Evolutionary conservation across 345 rosid species (phyloP).

Genomic region (Streptanthus diversifolius): DNA sequence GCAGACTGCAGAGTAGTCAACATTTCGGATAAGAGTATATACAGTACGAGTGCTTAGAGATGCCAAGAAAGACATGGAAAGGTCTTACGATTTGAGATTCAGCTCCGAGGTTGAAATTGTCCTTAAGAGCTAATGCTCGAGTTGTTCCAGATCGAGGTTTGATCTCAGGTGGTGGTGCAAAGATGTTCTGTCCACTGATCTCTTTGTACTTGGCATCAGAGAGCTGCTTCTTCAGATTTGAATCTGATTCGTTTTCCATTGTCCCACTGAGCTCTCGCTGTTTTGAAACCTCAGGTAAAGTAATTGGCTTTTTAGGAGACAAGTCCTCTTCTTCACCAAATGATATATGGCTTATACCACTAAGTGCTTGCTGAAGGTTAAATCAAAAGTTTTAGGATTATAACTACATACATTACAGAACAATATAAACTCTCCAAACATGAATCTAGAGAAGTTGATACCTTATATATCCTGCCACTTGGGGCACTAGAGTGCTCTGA

Average conservation of each 20-base stretch:
- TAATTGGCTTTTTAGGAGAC: conserved; percentile 67
- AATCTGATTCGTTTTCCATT: conserved; percentile 57
- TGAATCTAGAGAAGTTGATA: background rate
- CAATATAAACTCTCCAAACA: background rate
- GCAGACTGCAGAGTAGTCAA: conserved; percentile 38
- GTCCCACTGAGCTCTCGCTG: conserved; percentile 95
- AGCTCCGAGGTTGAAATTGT: conserved; percentile 67
- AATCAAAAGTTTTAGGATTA: background rate
- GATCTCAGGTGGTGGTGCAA: conserved; percentile 96
- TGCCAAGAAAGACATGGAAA: background rate
- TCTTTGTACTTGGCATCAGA: conserved; percentile 91
- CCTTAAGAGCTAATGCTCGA: conserved; percentile 68
- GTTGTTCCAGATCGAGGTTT: conserved; percentile 63
- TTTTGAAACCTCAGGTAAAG: conserved; percentile 82
- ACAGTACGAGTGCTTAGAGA: background rate
- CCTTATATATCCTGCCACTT: conserved; percentile 49
- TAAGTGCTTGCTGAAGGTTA: conserved; percentile 58
- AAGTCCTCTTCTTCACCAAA: conserved; percentile 76
- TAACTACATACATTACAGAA: background rate
- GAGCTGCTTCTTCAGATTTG: conserved; percentile 63
- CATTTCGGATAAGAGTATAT: background rate
- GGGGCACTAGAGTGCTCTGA: conserved; percentile 33
- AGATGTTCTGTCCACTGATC: conserved; percentile 89
- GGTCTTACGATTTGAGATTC: conserved; percentile 26
- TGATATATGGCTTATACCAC: conserved; percentile 92